A percentile compares a stretch with the other conserved stretches of the same genome.
phyloP scores from a whole-genome alignment of 192 early-diverging fungal genomes.

The Borealophlyctis nickersoniae region DNA sequence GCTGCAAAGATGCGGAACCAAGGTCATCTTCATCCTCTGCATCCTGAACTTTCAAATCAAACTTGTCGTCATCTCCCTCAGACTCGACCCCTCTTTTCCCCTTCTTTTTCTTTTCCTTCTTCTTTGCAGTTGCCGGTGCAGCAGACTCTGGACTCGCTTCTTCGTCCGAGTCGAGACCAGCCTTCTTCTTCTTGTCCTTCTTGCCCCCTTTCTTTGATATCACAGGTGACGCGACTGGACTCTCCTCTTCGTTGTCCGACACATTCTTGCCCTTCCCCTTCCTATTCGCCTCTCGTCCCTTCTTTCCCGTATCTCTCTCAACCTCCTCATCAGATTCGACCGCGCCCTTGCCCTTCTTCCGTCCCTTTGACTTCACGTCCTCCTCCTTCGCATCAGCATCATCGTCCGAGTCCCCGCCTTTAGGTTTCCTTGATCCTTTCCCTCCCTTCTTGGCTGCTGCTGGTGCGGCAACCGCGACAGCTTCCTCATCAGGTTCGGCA shows the following conservation, averaged over 20 bases:
- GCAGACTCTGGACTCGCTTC: not conserved
- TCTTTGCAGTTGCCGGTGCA: not conserved
- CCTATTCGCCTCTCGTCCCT: constrained; percentile 4
- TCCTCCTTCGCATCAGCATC: too few species aligned
- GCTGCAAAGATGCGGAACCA: too few species aligned
- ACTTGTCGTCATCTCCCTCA: too few species aligned
- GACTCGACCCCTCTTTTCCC: too few species aligned
- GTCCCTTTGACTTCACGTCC: too few species aligned
- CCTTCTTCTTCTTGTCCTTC: not conserved
- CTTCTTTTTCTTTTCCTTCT: constrained; percentile 7
- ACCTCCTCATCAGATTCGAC: constrained; percentile 15
- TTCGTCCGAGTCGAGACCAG: constrained; percentile 8
- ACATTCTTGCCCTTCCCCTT: constrained; percentile 4
- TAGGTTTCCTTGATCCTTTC: constrained; percentile 9
- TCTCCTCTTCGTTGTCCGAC: too few species aligned
- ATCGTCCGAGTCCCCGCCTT: constrained; percentile 14
- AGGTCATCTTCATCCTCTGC: too few species aligned
- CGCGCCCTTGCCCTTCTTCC: constrained; percentile 9
- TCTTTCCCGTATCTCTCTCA: constrained; percentile 9
- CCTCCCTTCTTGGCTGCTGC: constrained; percentile 10
- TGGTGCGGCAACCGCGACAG: not conserved
- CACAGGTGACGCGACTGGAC: not conserved
- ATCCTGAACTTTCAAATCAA: too few species aligned
- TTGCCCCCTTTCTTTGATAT: not conserved
- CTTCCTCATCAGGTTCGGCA: constrained; percentile 18